Evolutionary conservation across 768 basidiomycete genomes (phyloP), one percentile per base, ranked within the genome.

Genomic region (Amanita rubescens): DNA sequence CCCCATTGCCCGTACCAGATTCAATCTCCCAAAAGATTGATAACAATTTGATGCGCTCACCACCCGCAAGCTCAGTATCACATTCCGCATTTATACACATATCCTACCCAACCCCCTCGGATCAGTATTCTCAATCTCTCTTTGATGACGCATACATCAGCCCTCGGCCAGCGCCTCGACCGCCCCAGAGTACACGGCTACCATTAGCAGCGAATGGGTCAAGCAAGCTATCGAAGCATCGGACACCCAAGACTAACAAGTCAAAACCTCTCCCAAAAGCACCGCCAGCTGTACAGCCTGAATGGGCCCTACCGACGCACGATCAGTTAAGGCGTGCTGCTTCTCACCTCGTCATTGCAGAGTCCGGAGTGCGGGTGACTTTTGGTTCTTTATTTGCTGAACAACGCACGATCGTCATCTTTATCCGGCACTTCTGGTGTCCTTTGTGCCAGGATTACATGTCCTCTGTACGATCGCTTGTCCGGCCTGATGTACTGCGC

Each of bases 351-450:
- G 79, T 95, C 54, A 74, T 87, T 39, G 78, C 81, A 37, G 81
- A 86, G 56, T 79, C 79, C 12, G 92, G 91, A 3, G 60, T 80
- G 8, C 75, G 79, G 8, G 71, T 87, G 51, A 72, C 68, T 33
- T 92, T 94, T 56, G 85, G 87, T 0, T 78, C 83, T 20, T 66
- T 95, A 37, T 84, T 85, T 61, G 73, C 60, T 30, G 57, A 62
- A 7, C 72, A 71, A 45, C 71, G 71, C 54, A 86, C 85, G 0
- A 76, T 93, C 57, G 82, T 92, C 49, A 69, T 93, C 38, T 95
- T 95, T 71, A 85, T 96, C 57, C 75, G 93, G 39, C 89, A 92
- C 67, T 93, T 93, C 69, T 89, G 84, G 87, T 94, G 91, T 63
- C 85, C 88, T 0, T 68, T 83, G 11, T 91, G 89, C 66, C 90